phyloP scores from a whole-genome alignment of 2,329 filamentous ascomycete species.

The Blastomyces percursus region DNA sequence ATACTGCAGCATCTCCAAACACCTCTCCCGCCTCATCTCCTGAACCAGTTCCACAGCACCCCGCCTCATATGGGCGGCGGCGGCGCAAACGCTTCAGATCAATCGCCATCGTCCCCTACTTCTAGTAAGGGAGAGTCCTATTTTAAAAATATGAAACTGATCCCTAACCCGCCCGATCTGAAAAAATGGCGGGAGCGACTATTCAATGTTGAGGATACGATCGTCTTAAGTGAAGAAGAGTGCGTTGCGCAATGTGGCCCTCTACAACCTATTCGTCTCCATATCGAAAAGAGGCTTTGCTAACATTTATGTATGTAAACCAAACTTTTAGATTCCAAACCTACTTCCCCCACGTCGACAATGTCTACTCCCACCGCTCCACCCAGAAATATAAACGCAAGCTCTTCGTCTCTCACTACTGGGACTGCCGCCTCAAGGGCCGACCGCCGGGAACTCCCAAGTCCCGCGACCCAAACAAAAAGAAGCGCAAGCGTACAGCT shows the following conservation, averaged over 20 bases:
- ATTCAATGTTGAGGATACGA: slow-evolving; percentile 63
- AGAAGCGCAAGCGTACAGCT: slow-evolving; percentile 67
- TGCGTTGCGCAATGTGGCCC: slow-evolving; percentile 30
- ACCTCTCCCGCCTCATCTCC: slow-evolving; percentile 14
- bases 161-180: slow-evolving; percentile 57
- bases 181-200: slow-evolving; percentile 59
- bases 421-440: slow-evolving; percentile 73
- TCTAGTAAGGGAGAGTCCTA: slow-evolving; percentile 19
- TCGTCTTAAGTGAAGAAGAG: slow-evolving; percentile 64
- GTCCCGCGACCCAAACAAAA: slow-evolving; percentile 67
- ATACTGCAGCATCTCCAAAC: slow-evolving; percentile 13
- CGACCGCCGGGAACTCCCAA: slow-evolving; percentile 68
- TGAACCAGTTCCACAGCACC: slow-evolving; percentile 16
- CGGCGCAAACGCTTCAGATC: slow-evolving; percentile 1
- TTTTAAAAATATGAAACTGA: slow-evolving; percentile 39
- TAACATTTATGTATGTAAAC: slow-evolving; percentile 3
- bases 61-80: slow-evolving; percentile 16
- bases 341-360: slow-evolving; percentile 75
- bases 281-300: background rate
- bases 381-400: slow-evolving; percentile 73
- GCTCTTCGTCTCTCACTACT: slow-evolving; percentile 73
- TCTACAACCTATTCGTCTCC: background rate
- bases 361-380: slow-evolving; percentile 73
- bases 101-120: background rate
- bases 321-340: slow-evolving; percentile 52